Conservation (phyloP, 495 filamentous ascomycete genomes). For the Immersiella caudata region DNA sequence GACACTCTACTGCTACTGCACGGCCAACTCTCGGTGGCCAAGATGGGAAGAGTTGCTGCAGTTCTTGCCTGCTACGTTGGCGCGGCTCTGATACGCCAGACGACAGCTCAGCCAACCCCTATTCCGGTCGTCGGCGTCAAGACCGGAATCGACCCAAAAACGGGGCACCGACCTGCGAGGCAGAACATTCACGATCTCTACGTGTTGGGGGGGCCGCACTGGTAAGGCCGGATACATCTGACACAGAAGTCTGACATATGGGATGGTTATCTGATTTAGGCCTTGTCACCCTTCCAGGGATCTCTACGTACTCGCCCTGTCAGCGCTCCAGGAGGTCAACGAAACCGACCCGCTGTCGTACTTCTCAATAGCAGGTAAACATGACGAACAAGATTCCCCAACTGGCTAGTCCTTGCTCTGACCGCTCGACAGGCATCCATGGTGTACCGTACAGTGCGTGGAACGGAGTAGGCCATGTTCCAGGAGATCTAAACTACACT, state of each 20-base stretch:
- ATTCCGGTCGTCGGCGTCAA: slow-evolving; percentile 42
- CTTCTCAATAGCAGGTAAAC: slow-evolving; percentile 52
- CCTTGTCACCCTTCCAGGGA: slow-evolving; percentile 34
- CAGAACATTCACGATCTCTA: slow-evolving; percentile 44
- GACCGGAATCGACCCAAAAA: slow-evolving; percentile 40
- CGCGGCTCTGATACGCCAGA: slow-evolving; percentile 19
- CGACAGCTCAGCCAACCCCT: slow-evolving; percentile 18
- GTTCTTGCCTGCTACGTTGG: slow-evolving; percentile 5
- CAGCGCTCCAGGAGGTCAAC: slow-evolving; percentile 41
- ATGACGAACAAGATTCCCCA: slow-evolving; percentile 4
- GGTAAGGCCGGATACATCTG: slow-evolving; percentile 32
- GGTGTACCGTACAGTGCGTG: slow-evolving; percentile 52
- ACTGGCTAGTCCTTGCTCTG: slow-evolving; percentile 18
- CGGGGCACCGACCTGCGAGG: slow-evolving; percentile 39
- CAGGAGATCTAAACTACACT: slow-evolving; percentile 29
- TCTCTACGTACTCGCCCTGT: slow-evolving; percentile 50
- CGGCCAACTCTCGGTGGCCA: slow-evolving; percentile 21
- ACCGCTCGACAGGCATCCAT: slow-evolving; percentile 50
- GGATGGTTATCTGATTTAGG: slow-evolving; percentile 21
- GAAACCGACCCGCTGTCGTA: slow-evolving; percentile 51
- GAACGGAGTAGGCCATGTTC: slow-evolving; percentile 47
- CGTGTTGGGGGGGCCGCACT: slow-evolving; percentile 42
- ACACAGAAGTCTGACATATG: slow-evolving; percentile 17
- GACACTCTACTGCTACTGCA: background rate
- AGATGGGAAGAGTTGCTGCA: slow-evolving; percentile 20